Conservation (phyloP, 2,329 filamentous ascomycete species). For the Scleromitrula shiraiana region DNA sequence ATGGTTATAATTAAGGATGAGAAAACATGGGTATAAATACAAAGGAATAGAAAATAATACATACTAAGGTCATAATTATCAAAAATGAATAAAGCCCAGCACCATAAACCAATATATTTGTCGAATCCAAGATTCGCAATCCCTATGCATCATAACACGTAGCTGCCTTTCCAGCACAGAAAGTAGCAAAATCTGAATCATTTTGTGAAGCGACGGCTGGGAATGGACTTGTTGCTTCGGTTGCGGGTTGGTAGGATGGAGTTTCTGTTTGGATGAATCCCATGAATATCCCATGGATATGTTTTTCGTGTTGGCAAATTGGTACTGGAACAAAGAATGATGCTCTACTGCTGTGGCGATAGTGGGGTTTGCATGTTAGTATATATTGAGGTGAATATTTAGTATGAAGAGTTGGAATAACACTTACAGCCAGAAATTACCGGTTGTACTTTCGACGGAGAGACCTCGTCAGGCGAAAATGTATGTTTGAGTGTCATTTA, state of each 20-base stretch:
- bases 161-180: slow-evolving; percentile 32
- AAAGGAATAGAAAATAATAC: neutral
- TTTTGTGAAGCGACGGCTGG: slow-evolving; percentile 30
- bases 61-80: slow-evolving; percentile 39
- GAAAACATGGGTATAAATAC: no score
- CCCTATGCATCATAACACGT: slow-evolving; percentile 55
- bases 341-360: slow-evolving; percentile 45
- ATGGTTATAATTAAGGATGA: neutral
- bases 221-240: slow-evolving; percentile 56
- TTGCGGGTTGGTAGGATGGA: slow-evolving; percentile 56
- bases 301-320: slow-evolving; percentile 33
- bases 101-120: slow-evolving; percentile 42
- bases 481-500: slow-evolving; percentile 45
- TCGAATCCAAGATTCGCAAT: slow-evolving; percentile 47
- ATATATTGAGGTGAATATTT: no score
- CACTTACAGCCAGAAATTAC: slow-evolving; percentile 42
- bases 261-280: slow-evolving; percentile 24
- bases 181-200: slow-evolving; percentile 42
- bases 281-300: slow-evolving; percentile 22
- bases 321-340: slow-evolving; percentile 44
- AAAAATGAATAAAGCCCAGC: slow-evolving; percentile 53
- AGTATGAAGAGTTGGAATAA: slow-evolving; percentile 49
- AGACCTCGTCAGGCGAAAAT: slow-evolving; percentile 40
- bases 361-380: slow-evolving; percentile 71
- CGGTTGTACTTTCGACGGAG: slow-evolving; percentile 28